Evolutionary conservation across 2,329 filamentous ascomycete species (phyloP).

Genomic region (Cladosporium cucumerinum): DNA sequence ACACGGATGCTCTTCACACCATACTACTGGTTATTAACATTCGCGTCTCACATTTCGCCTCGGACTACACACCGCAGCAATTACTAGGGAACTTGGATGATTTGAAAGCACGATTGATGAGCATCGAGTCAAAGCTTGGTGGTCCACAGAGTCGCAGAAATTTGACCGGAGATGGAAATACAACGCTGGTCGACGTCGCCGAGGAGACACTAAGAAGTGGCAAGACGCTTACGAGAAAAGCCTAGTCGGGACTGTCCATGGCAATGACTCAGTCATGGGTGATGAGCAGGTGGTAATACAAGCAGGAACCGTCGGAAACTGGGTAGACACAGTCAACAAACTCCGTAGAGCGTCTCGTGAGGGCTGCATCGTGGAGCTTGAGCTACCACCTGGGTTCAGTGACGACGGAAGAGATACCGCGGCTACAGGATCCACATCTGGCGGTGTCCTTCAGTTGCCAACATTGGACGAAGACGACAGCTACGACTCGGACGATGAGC

Average conservation of each 20-base stretch:
- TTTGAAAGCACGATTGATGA: background rate
- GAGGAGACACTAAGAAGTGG: background rate
- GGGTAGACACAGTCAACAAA: background rate
- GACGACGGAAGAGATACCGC: background rate
- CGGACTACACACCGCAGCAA: background rate
- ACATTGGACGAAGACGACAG: background rate
- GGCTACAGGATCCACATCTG: background rate
- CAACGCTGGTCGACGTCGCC: background rate
- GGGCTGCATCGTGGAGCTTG: background rate
- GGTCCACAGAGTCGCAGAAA: background rate
- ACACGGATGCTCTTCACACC: background rate
- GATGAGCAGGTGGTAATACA: background rate
- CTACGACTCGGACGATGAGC: conserved; percentile 27
- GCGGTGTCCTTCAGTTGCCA: background rate
- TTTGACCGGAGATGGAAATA: background rate
- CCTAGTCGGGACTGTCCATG: background rate
- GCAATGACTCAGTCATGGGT: background rate
- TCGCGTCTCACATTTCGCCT: background rate
- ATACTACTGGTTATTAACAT: conserved; percentile 2
- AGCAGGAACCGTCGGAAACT: background rate
- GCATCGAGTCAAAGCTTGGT: background rate
- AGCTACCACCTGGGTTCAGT: background rate
- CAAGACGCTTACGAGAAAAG: conserved; percentile 4
- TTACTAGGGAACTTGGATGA: background rate
- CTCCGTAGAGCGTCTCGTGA: conserved; percentile 1